These are phyloP conservation scores for Lanmaoa rubissima DNA, from an alignment of 768 basidiomycete species.

Conservation along the genomic window DNA sequence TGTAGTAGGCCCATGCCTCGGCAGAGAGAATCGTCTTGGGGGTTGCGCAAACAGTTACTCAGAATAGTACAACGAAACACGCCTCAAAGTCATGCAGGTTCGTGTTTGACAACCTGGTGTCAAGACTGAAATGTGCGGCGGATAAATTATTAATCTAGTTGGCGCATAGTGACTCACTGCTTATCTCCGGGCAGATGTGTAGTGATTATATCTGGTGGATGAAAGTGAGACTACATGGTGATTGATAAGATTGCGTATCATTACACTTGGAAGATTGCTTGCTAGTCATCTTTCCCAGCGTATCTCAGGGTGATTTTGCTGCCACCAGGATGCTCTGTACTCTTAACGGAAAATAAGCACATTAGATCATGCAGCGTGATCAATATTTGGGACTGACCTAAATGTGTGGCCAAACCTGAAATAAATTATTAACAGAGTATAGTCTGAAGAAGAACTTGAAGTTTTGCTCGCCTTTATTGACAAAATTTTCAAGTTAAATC, in stretches of 20 bases:
- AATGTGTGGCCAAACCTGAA: no score
- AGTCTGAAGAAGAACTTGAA: no score
- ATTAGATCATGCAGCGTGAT: neutral
- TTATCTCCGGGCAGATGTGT: slow-evolving; percentile 80
- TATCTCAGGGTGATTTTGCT: slow-evolving; percentile 71
- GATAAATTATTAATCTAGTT: neutral
- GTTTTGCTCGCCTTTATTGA: no score
- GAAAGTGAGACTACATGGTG: slow-evolving; percentile 56
- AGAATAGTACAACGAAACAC: slow-evolving; percentile 2
- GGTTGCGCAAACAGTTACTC: no score
- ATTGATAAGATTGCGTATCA: neutral
- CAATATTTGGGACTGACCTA: no score
- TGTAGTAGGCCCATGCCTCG: slow-evolving; percentile 93
- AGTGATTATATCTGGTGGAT: slow-evolving; percentile 76
- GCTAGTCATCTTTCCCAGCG: slow-evolving; percentile 86
- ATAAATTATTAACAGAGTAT: no score
- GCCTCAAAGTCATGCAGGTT: slow-evolving; percentile 94
- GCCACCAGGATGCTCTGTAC: slow-evolving; percentile 68
- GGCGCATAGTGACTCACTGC: slow-evolving; percentile 47
- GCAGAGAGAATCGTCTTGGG: slow-evolving; percentile 63
- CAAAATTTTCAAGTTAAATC: no score
- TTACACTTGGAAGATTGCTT: slow-evolving; percentile 23
- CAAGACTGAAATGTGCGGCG: slow-evolving; percentile 45
- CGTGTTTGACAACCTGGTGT: slow-evolving; percentile 61
- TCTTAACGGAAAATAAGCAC: neutral